Conservation (phyloP, 2,329 filamentous ascomycete species). For the Calonectria pseudoturangicola region DNA sequence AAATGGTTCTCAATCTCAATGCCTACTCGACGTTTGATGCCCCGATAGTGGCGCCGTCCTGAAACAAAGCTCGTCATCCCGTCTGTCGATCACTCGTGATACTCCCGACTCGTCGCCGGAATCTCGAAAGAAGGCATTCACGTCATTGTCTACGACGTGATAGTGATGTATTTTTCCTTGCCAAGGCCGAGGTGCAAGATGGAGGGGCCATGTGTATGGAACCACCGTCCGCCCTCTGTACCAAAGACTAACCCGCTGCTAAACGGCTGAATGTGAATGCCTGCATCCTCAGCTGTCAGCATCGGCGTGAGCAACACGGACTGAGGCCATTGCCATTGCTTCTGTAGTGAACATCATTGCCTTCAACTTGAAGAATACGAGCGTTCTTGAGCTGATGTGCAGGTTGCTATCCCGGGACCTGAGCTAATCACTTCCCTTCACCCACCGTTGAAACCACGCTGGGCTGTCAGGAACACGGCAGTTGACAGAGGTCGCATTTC, state of each 20-base stretch:
- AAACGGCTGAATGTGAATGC: slow-evolving; percentile 13
- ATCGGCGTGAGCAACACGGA: background rate
- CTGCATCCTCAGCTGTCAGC: background rate
- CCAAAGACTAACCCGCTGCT: background rate
- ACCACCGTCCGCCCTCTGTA: background rate
- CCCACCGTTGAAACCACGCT: background rate
- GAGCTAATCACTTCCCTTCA: slow-evolving; percentile 6
- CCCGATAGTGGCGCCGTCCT: slow-evolving; percentile 41
- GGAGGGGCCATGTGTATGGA: background rate
- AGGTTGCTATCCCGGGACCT: background rate
- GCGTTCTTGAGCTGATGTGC: slow-evolving; percentile 8
- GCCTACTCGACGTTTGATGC: slow-evolving; percentile 22
- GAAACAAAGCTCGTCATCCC: slow-evolving; percentile 42
- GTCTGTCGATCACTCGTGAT: slow-evolving; percentile 39
- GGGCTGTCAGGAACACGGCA: slow-evolving; percentile 33
- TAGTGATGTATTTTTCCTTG: slow-evolving; percentile 5
- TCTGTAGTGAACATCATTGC: slow-evolving; percentile 18
- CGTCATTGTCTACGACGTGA: slow-evolving; percentile 43
- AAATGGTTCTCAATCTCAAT: slow-evolving; percentile 17
- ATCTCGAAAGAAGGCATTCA: slow-evolving; percentile 47
- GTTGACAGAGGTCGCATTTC: background rate
- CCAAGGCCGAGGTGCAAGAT: slow-evolving; percentile 1
- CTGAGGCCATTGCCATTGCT: background rate
- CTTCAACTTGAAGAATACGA: slow-evolving; percentile 22
- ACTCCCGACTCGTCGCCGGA: slow-evolving; percentile 33